A percentile compares a stretch with the other conserved stretches of the same genome.
Conservation (phyloP, 805 yeast species). For the Kazachstania viticola region DNA sequence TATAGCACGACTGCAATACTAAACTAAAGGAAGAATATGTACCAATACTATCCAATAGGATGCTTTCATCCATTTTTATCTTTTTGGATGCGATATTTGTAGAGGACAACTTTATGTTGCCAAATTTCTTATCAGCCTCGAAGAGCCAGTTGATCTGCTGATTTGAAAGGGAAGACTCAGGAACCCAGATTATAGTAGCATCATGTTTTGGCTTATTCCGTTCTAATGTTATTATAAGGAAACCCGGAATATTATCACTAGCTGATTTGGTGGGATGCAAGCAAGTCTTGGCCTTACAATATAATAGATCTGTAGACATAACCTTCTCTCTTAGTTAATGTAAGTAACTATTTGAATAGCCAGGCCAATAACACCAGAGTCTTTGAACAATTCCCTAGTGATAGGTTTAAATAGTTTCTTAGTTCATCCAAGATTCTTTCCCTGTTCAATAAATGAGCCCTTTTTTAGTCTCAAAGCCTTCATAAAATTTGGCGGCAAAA, state of each 20-base stretch:
- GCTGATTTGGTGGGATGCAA: constrained; percentile 71
- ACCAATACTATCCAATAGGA: constrained; percentile 1
- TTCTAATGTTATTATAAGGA: constrained; percentile 51
- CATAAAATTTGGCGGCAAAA: too few species aligned
- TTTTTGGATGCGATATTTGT: background rate
- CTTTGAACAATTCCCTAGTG: too few species aligned
- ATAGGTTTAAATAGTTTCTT: too few species aligned
- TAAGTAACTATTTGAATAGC: too few species aligned
- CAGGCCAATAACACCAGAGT: too few species aligned
- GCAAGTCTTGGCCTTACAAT: constrained; percentile 58
- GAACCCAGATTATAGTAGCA: constrained; percentile 22
- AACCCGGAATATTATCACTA: constrained; percentile 73
- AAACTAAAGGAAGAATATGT: constrained; percentile 14
- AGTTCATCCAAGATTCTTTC: too few species aligned
- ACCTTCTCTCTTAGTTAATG: too few species aligned
- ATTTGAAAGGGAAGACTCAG: constrained; percentile 9
- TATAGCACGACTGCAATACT: constrained; percentile 46
- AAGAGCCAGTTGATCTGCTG: constrained; percentile 10
- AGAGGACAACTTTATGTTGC: background rate
- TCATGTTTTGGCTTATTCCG: constrained; percentile 31
- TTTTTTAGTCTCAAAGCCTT: too few species aligned
- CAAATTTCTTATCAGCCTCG: constrained; percentile 6
- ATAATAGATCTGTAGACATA: constrained; percentile 20
- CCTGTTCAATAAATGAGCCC: too few species aligned
- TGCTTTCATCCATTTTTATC: constrained; percentile 2